Base-by-base conservation (phyloP, 2,329 filamentous ascomycete genomes). In the Tothia fuscella region DNA sequence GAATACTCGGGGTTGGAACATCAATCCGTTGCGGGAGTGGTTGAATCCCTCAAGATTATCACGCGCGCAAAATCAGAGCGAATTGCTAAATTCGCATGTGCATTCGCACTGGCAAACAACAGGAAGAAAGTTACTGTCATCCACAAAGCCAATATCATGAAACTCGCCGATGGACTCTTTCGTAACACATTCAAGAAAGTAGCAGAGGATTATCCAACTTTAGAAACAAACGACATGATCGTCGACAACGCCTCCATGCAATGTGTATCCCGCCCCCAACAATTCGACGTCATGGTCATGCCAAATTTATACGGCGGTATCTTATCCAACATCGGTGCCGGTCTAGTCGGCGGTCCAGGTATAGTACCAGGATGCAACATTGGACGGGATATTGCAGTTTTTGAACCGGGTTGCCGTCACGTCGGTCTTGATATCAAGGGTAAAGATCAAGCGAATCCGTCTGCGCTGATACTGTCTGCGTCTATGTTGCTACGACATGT, bases 71-170 rank as follows among this genome's bases (percentile, higher is more conserved):
- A 98, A 77, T 94, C 87, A 43, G 91, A 98, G 79, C 86, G 91
- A 62, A 98, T 98, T 59, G 86, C 89, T 70, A 94, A 94, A 70
- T 98, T 98, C 61, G 91, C 91, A 51, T 96, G 96, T 65, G 82
- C 83, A 61, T 98, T 98, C 60, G 91, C 91, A 46, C 81, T 96
- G 45, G 91, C 91, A 67, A 98, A 98, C 76, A 89, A 93, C 77
- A 80, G 91, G 63, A 89, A 93, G 76, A 96, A 96, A 82, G 86
- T 98, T 45, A 96, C 91, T 53, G 95, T 89, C 72, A 96, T 98
- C 62, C 91, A 98, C 82, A 98, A 98, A 78, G 91, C 91, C 69
- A 98, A 98, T 76, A 98, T 98, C 72, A 98, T 98, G 91, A 98
- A 98, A 78, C 76, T 98, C 46, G 89, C 88, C 63, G 91, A 98